Evolutionary conservation across 805 yeast genomes (phyloP).

Genomic region (Kodamaea leandrae): DNA sequence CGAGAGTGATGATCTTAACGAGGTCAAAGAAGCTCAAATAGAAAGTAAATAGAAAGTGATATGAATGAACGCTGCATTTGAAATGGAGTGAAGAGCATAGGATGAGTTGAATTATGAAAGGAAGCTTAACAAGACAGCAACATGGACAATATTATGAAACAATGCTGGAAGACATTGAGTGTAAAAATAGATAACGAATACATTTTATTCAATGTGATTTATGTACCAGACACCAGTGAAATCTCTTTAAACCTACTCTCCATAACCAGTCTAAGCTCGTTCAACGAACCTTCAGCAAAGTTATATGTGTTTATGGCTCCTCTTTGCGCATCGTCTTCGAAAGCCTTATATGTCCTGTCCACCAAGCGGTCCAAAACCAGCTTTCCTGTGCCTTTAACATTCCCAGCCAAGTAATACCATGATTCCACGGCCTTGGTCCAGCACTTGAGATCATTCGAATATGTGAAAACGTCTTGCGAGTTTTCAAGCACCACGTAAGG

Average conservation of each 20-base stretch:
- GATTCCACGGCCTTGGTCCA: conserved; percentile 53
- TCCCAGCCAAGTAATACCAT: conserved; percentile 30
- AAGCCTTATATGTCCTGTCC: conserved; percentile 8
- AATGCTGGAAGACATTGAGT: too few species aligned
- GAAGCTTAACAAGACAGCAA: too few species aligned
- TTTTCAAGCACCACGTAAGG: conserved; percentile 41
- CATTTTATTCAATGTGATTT: neutral
- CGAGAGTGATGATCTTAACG: conserved; percentile 1
- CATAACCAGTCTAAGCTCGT: conserved; percentile 10
- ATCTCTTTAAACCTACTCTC: conserved; percentile 1
- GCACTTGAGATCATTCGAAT: conserved; percentile 36
- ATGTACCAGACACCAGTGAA: neutral
- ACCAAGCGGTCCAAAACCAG: conserved; percentile 8
- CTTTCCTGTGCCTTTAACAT: conserved; percentile 1
- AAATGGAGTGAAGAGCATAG: neutral
- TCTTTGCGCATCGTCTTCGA: conserved; percentile 11
- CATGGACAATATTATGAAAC: too few species aligned
- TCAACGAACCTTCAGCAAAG: conserved; percentile 3
- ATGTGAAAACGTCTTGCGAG: conserved; percentile 39
- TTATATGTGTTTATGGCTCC: conserved; percentile 11
- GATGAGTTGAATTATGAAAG: neutral
- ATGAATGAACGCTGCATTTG: too few species aligned
- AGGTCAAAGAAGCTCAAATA: conserved; percentile 3
- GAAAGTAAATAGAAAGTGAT: neutral
- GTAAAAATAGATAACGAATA: neutral